Percentiles rank a stretch among this genome's conserved stretches.
Evolutionary conservation across 495 filamentous ascomycete genomes (phyloP).

Genomic region (Aspergillus steynii): DNA sequence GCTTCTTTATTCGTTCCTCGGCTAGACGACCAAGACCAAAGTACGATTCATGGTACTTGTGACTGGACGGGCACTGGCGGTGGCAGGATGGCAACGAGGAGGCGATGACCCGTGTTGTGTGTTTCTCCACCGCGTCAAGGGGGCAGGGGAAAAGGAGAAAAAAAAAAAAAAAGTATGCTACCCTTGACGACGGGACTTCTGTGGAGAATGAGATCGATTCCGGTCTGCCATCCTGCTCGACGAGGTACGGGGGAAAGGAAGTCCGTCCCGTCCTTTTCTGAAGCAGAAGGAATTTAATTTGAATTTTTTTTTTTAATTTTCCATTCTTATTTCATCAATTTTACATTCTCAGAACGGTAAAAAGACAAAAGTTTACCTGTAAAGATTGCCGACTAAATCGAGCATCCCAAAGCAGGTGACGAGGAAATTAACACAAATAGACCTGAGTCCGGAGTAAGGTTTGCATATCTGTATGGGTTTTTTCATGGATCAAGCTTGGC

Average conservation of each 20-base stretch:
- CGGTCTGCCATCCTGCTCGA: not conserved
- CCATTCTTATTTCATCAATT: not conserved
- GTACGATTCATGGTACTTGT: not conserved
- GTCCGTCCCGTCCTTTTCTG: not conserved
- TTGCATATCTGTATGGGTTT: not conserved
- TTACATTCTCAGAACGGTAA: too few species aligned
- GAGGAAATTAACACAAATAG: not conserved
- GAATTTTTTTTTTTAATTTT: constrained; percentile 5
- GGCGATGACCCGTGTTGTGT: not conserved
- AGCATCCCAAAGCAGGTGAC: not conserved
- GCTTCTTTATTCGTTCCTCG: too few species aligned
- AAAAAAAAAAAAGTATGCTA: not conserved
- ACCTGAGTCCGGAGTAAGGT: constrained; percentile 1
- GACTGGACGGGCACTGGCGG: too few species aligned
- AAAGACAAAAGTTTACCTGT: not conserved
- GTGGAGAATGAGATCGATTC: not conserved
- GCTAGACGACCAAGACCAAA: not conserved
- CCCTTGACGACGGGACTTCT: not conserved
- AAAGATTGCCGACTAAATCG: not conserved
- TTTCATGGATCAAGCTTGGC: not conserved
- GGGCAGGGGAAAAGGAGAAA: not conserved
- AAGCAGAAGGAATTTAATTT: constrained; percentile 1
- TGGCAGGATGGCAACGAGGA: not conserved
- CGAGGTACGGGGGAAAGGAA: constrained; percentile 1
- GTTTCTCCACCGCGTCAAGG: not conserved